A percentile compares a stretch with the other conserved stretches of the same genome.
Conservation (phyloP, 441 rosid genomes). For the Adansonia rubrostipa region DNA sequence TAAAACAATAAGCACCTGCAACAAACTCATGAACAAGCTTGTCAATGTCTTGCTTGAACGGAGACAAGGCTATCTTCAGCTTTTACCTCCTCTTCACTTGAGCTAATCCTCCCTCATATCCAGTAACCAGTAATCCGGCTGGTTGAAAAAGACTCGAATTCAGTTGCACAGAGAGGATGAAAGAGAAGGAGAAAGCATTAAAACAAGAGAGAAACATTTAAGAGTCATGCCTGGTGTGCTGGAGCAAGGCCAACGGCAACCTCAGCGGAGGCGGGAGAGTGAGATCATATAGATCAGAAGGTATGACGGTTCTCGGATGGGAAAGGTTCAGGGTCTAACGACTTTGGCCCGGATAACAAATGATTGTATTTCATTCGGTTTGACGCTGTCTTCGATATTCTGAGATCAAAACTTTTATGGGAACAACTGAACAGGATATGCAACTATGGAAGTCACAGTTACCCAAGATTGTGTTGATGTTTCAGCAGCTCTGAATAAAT, state of each 20-base stretch:
- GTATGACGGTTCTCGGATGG: neutral
- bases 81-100: neutral
- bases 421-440: neutral
- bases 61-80: constrained; percentile 47
- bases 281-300: neutral
- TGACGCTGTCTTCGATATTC: neutral
- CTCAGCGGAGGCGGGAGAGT: neutral
- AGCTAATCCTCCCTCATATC: neutral
- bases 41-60: constrained; percentile 74
- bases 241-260: neutral
- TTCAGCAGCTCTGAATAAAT: neutral
- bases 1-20: constrained; percentile 41
- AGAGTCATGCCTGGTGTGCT: neutral
- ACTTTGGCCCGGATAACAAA: too few species aligned
- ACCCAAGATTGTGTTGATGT: neutral
- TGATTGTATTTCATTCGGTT: neutral
- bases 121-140: neutral
- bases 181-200: too few species aligned
- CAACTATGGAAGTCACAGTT: neutral
- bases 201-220: neutral
- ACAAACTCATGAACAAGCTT: constrained; percentile 67
- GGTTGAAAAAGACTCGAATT: neutral
- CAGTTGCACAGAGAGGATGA: neutral
- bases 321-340: too few species aligned
- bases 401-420: neutral